A percentile compares a stretch with the other conserved stretches of the same genome.
Evolutionary conservation across 441 rosid species (phyloP).

Genomic region (Aquilaria agallochum): DNA sequence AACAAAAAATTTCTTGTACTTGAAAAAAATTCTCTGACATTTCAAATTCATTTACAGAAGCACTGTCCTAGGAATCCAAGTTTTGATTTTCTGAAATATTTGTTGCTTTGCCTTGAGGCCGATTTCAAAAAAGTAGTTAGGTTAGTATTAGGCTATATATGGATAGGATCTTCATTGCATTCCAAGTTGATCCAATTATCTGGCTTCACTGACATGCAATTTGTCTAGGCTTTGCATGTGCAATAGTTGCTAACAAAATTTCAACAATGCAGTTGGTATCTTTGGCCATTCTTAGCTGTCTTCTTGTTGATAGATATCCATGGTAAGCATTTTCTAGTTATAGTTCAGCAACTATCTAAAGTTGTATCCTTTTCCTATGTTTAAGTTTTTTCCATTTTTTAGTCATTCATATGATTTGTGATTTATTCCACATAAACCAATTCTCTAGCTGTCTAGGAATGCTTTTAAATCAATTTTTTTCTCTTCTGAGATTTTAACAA

Average conservation of each 20-base stretch:
- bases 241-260: too few relatives aligned
- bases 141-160: slow-evolving; percentile 15
- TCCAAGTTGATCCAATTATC: too few relatives aligned
- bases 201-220: not conserved
- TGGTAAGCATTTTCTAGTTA: slow-evolving; percentile 25
- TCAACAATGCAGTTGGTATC: slow-evolving; percentile 63
- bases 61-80: slow-evolving; percentile 67
- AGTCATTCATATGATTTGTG: too few relatives aligned
- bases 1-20: too few relatives aligned
- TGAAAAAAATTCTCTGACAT: not conserved
- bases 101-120: slow-evolving; percentile 79
- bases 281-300: slow-evolving; percentile 71
- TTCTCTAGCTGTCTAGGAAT: too few relatives aligned
- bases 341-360: too few relatives aligned
- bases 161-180: not conserved
- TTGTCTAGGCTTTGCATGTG: too few relatives aligned
- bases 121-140: slow-evolving; percentile 88
- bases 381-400: too few relatives aligned
- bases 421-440: too few relatives aligned
- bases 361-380: too few relatives aligned
- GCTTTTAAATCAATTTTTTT: too few relatives aligned
- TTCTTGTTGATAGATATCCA: slow-evolving; percentile 69
- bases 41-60: slow-evolving; percentile 28
- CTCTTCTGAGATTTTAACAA: too few relatives aligned
- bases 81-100: slow-evolving; percentile 71